Base-by-base conservation (phyloP, 208 protist species). In the Acanthamoeba lenticulata region DNA sequence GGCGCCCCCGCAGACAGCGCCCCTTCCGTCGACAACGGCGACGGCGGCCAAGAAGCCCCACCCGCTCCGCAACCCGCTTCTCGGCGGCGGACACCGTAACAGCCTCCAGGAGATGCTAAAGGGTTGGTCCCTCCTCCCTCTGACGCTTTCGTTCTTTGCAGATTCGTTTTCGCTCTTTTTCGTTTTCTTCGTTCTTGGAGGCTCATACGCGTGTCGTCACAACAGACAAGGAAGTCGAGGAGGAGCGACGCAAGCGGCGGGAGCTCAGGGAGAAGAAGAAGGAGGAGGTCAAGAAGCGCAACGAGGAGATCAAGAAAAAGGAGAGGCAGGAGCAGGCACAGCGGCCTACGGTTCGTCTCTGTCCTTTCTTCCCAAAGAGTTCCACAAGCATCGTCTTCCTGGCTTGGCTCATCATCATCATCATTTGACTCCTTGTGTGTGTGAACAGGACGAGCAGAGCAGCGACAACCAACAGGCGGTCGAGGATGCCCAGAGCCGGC, bases 221-320 rank as follows among this genome's bases (percentile, higher is more conserved):
- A 36, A 9, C 29, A 74, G 65, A 74, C 19, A 88, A 88, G 77
- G 47, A 88, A 88, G 44, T 88, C 24, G 77, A 88, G 21, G 77
- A 88, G 34, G 77, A 88, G 21, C 0, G 47, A 36, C n/a, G 40
- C 27, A 88, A 88, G 77, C 77, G 77, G 19, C 45, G 24, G 34
- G 77, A 88, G 38, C 77, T 88, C 9, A 44, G 77, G 11, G 77
- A 88, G 21, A 88, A 49, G 44, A 88, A 57, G 34, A 88, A 88
- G 34, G 77, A 88, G 52, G 47, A 57, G 47, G 77, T 60, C 38
- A 45, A 47, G 69, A 79, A 79, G 69, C 34, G 36, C 27, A 79
- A 79, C 69, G 40, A 79, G 69, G 40, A 79, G 34, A 17, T n/a
- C 27, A 79, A 79, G 36, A 47, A 79, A 27, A 79, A 79, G 52